phyloP scores from a whole-genome alignment of 2,329 filamentous ascomycete species.

The Colletotrichum chrysophilum region DNA sequence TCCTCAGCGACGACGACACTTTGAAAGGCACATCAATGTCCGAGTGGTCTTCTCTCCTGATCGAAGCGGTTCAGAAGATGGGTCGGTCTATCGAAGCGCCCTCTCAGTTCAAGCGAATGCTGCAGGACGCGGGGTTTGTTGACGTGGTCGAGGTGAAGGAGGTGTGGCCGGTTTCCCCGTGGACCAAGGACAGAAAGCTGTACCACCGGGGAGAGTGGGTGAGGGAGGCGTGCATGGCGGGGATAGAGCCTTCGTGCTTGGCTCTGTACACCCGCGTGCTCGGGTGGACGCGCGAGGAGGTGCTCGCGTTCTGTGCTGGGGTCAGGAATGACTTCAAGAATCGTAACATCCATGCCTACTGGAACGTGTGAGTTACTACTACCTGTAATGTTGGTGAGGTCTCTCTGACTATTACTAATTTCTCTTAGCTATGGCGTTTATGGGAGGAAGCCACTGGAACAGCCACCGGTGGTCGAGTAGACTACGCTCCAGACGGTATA shows the following conservation, averaged over 20 bases:
- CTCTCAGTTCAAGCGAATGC: slow-evolving; percentile 37
- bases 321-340: slow-evolving; percentile 38
- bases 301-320: slow-evolving; percentile 36
- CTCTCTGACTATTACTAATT: too few relatives aligned
- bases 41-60: background rate
- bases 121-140: slow-evolving; percentile 49
- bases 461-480: too few relatives aligned
- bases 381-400: too few relatives aligned
- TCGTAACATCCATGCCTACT: slow-evolving; percentile 39
- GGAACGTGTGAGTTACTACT: slow-evolving; percentile 36
- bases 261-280: slow-evolving; percentile 37
- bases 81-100: background rate
- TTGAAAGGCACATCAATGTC: background rate
- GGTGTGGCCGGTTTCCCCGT: slow-evolving; percentile 55
- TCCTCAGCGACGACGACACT: background rate
- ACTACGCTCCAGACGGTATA: too few relatives aligned
- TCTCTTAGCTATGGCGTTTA: background rate
- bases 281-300: slow-evolving; percentile 35
- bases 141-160: slow-evolving; percentile 49
- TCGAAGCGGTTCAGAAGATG: background rate
- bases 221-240: slow-evolving; percentile 30
- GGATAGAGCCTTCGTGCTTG: slow-evolving; percentile 37
- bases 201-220: slow-evolving; percentile 50
- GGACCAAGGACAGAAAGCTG: slow-evolving; percentile 52
- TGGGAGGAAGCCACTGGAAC: background rate